A percentile compares a stretch with the other conserved stretches of the same genome.
phyloP scores from a whole-genome alignment of 805 yeast genomes.

The Hanseniaspora singularis region DNA sequence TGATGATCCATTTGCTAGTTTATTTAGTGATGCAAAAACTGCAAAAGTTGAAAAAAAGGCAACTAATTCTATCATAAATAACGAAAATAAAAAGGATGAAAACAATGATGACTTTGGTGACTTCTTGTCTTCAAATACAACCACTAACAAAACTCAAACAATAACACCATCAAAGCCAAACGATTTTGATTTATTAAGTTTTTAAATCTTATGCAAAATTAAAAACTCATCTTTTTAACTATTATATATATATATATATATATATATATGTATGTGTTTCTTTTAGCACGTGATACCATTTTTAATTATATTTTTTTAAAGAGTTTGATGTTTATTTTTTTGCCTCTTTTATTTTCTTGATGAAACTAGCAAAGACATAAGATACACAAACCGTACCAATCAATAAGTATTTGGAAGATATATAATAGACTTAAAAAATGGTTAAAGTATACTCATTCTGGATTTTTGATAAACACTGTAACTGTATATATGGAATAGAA shows the following conservation, averaged over 20 bases:
- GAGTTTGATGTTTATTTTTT: too few relatives aligned
- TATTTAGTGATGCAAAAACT: conserved; percentile 54
- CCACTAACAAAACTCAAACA: neutral
- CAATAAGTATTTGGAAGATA: neutral
- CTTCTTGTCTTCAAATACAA: conserved; percentile 20
- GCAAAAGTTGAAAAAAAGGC: conserved; percentile 20
- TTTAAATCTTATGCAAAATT: conserved; percentile 19
- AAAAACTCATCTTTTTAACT: neutral
- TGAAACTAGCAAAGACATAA: too few relatives aligned
- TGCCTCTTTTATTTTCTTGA: too few relatives aligned
- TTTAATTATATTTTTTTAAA: too few relatives aligned
- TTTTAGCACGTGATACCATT: too few relatives aligned
- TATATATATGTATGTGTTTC: neutral
- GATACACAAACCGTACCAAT: neutral
- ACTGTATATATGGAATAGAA: conserved; percentile 73
- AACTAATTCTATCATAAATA: conserved; percentile 3
- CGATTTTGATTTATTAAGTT: conserved; percentile 27
- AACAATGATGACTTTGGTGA: conserved; percentile 30
- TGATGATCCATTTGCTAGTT: conserved; percentile 60
- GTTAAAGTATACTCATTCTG: conserved; percentile 76
- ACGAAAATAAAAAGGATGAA: conserved; percentile 3
- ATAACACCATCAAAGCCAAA: conserved; percentile 16
- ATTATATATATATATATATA: neutral
- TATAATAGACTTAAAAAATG: neutral
- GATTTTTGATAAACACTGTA: conserved; percentile 86